phyloP scores from a whole-genome alignment of 129 eudicot species.

The Pulicaria dysenterica region DNA sequence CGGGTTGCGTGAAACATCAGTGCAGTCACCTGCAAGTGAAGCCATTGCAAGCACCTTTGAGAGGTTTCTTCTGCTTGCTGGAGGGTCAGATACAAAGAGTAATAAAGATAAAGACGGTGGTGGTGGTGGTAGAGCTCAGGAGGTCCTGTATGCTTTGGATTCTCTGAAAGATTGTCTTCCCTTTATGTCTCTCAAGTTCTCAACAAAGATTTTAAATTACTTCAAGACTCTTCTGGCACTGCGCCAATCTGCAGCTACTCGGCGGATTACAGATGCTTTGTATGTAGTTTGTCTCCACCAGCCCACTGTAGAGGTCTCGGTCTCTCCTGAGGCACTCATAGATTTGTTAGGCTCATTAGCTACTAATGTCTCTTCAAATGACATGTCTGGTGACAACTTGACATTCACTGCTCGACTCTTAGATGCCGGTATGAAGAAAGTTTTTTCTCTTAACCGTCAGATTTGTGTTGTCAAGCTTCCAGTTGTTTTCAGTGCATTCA shows the following conservation, averaged over 20 bases:
- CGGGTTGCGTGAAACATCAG: slow-evolving; percentile 49
- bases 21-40: slow-evolving; percentile 87
- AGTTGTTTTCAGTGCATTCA: slow-evolving; percentile 65
- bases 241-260: slow-evolving; percentile 66
- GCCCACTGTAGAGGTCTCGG: slow-evolving; percentile 60
- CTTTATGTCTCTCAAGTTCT: slow-evolving; percentile 63
- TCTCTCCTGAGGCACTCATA: slow-evolving; percentile 66
- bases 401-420: slow-evolving; percentile 82
- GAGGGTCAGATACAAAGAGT: slow-evolving; percentile 64
- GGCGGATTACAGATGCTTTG: slow-evolving; percentile 74
- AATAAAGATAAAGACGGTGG: slow-evolving; percentile 37
- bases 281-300: slow-evolving; percentile 62
- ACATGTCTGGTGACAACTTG: slow-evolving; percentile 87
- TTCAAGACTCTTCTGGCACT: slow-evolving; percentile 72
- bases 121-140: slow-evolving; percentile 68
- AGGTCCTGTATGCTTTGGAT: slow-evolving; percentile 77
- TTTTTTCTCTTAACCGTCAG: slow-evolving; percentile 61
- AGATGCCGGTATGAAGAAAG: slow-evolving; percentile 80
- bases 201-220: slow-evolving; percentile 65
- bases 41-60: slow-evolving; percentile 66
- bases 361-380: slow-evolving; percentile 52
- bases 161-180: slow-evolving; percentile 75
- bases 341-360: slow-evolving; percentile 82
- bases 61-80: slow-evolving; percentile 81
- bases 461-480: slow-evolving; percentile 90